Conservation (phyloP, 306 rosid genomes). For the Ammopiptanthus mongolicus region DNA sequence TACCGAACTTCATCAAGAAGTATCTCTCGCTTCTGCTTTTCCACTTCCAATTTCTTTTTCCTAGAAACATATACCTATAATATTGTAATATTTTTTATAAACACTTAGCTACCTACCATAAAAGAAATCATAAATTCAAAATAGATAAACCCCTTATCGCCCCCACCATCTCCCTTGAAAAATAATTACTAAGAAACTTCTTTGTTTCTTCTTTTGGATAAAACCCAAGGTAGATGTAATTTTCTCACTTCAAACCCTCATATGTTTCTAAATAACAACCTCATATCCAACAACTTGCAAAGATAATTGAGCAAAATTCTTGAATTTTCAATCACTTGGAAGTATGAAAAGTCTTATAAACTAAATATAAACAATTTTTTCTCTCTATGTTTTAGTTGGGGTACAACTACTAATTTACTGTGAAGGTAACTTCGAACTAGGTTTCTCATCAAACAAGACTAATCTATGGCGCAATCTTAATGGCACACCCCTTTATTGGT, state of each 20-base stretch:
- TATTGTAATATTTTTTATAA: neutral
- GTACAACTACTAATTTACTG: neutral
- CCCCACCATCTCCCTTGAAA: neutral
- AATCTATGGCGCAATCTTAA: neutral
- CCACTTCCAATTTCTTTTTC: constrained; percentile 37
- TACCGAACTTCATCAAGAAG: constrained; percentile 58
- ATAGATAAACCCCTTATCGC: neutral
- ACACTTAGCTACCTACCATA: neutral
- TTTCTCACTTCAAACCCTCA: neutral
- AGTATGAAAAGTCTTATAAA: neutral
- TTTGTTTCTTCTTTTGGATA: neutral
- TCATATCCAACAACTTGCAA: neutral
- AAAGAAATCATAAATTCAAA: neutral
- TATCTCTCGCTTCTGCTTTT: constrained; percentile 24
- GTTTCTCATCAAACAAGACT: neutral
- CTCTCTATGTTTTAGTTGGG: neutral
- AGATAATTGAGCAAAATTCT: neutral
- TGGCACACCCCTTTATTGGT: neutral
- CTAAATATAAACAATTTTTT: neutral
- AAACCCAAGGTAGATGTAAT: neutral
- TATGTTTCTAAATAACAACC: neutral
- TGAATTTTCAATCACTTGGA: neutral
- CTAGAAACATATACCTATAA: constrained; percentile 49
- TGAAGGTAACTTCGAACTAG: neutral
- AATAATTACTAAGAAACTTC: neutral